phyloP scores from a whole-genome alignment of 306 rosid genomes.

The Inga laurina region DNA sequence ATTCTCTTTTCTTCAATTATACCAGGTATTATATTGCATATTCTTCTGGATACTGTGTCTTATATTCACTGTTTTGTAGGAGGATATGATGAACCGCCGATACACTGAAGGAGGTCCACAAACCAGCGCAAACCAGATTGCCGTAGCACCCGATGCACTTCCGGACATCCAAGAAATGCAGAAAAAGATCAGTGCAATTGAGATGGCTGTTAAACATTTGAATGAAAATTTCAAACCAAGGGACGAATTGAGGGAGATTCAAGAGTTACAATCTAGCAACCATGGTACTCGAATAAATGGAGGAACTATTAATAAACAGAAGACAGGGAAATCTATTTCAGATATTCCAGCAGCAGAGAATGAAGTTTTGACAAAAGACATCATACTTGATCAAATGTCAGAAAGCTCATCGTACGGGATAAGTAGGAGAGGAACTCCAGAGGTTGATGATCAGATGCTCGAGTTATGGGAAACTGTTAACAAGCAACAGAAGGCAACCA shows the following conservation, averaged over 20 bases:
- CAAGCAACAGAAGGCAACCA: constrained; percentile 39
- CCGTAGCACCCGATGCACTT: constrained; percentile 48
- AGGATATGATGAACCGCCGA: constrained; percentile 33
- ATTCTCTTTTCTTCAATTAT: constrained; percentile 3
- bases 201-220: constrained; percentile 53
- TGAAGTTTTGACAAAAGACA: constrained; percentile 90
- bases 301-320: constrained; percentile 35
- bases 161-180: constrained; percentile 63
- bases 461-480: constrained; percentile 82
- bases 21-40: not conserved
- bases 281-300: constrained; percentile 38
- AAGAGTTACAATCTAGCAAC: constrained; percentile 50
- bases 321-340: constrained; percentile 41
- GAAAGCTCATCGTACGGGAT: constrained; percentile 66
- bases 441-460: constrained; percentile 69
- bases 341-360: constrained; percentile 64
- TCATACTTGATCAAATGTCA: constrained; percentile 89
- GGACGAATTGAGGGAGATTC: constrained; percentile 64
- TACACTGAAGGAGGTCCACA: constrained; percentile 48
- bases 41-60: constrained; percentile 9
- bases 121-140: constrained; percentile 41
- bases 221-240: constrained; percentile 46
- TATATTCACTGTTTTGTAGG: constrained; percentile 52
- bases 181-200: constrained; percentile 71
- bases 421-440: constrained; percentile 62